Evolutionary conservation across 441 rosid species (phyloP), one percentile per base, ranked within the genome.

Genomic region (Isatis lusitanica): DNA sequence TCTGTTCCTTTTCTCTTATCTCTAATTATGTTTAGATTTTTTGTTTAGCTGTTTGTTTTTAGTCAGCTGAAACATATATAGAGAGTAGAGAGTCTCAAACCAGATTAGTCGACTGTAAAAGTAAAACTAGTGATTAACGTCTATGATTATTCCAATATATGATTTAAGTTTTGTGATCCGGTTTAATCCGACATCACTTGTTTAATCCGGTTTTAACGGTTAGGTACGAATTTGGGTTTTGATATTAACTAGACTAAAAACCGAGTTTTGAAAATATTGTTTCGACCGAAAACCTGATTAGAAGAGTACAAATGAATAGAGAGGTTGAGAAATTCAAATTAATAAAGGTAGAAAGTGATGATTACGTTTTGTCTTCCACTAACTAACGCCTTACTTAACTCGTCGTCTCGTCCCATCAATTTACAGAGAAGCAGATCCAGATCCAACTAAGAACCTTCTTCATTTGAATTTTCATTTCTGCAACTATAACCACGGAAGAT

Each of bases 301-400:
- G 44, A 59, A 68, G 63, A 67, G 56, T 38, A 16, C 2, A 9
- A 36, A 66, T n/a, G 0, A 52, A 61, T 50, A 28, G 74, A 28
- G 74, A 17, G 71, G 67, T 3, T 5, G 3, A 70, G 58, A 64
- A 5, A 0, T 76, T 76, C 79, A 76, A 76, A 76, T 11, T 76
- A 38, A 63, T 36, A 38, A 70, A 70, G 71, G 61, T 33, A 42
- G 71, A 57, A 74, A 70, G 79, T 76, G 72, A 76, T 70, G 76
- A 76, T 76, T 76, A 71, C 72, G 60, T 57, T 75, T 70, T 76
- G 72, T 64, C 76, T 76, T 66, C 80, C 80, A 70, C 79, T 76
- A 70, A 76, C 71, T 0, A 8, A 75, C 74, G 63, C 44, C 44
- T 67, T 13, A 43, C 59, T 52, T 53, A 43, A 56, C 66, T 10